These are phyloP conservation scores for Lipomyces yamadae DNA, from an alignment of 805 yeast species.

Conservation along the genomic window DNA sequence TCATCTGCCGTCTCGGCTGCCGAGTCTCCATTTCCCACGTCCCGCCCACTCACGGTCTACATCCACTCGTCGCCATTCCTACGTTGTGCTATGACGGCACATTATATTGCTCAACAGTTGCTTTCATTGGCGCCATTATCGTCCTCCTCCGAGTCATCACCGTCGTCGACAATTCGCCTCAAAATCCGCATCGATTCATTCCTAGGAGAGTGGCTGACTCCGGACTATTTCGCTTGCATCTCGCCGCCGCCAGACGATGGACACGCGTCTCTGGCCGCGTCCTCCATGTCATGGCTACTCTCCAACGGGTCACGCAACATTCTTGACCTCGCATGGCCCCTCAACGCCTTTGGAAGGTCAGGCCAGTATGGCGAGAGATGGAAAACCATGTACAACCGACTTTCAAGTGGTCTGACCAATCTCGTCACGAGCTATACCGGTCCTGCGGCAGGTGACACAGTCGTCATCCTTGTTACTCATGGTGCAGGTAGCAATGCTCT, in stretches of 20 bases:
- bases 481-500: conserved; percentile 50
- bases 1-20: conserved; percentile 9
- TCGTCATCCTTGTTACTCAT: conserved; percentile 46
- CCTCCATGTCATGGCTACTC: conserved; percentile 40
- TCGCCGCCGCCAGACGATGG: conserved; percentile 49
- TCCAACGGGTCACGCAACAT: conserved; percentile 22
- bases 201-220: conserved; percentile 49
- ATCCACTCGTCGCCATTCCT: conserved; percentile 47
- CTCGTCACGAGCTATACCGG: conserved; percentile 40
- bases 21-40: not conserved
- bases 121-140: conserved; percentile 6
- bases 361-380: conserved; percentile 49
- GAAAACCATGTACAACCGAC: conserved; percentile 46
- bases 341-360: conserved; percentile 39
- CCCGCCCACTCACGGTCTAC: conserved; percentile 26
- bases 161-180: conserved; percentile 14
- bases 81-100: conserved; percentile 49
- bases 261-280: conserved; percentile 41
- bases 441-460: conserved; percentile 23
- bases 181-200: conserved; percentile 42
- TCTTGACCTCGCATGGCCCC: conserved; percentile 41
- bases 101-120: conserved; percentile 38
- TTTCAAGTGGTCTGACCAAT: conserved; percentile 40
- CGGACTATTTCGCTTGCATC: conserved; percentile 46
- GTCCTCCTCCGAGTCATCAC: not conserved